Percentiles rank a stretch among this genome's conserved stretches.
phyloP scores from a whole-genome alignment of 495 filamentous ascomycete genomes.

The Penicillium tannophilum region DNA sequence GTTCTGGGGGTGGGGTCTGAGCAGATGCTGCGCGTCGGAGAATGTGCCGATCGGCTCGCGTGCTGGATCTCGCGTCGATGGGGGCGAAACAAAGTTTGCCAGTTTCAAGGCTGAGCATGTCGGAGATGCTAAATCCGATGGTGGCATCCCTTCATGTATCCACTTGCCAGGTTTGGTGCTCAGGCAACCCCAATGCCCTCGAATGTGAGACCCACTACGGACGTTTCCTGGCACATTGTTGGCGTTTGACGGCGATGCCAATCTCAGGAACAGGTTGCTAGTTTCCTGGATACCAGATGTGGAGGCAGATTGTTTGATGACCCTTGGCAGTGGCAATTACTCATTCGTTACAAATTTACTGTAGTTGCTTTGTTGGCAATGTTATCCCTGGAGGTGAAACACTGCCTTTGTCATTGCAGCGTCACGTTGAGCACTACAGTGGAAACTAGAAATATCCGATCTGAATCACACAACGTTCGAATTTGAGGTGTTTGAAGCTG shows the following conservation, averaged over 20 bases:
- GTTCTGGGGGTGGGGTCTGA: constrained; percentile 16
- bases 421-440: not conserved
- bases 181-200: constrained; percentile 4
- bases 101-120: constrained; percentile 13
- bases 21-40: constrained; percentile 15
- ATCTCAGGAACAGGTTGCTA: constrained; percentile 2
- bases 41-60: constrained; percentile 25
- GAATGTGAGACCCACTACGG: constrained; percentile 5
- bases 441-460: no score
- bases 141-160: constrained; percentile 8
- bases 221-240: constrained; percentile 7
- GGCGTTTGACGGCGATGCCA: not conserved
- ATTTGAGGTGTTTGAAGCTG: no score
- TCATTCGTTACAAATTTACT: not conserved
- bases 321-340: constrained; percentile 5
- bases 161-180: constrained; percentile 10
- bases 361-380: not conserved
- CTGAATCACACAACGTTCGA: no score
- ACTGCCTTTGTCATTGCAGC: not conserved
- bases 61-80: constrained; percentile 14
- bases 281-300: not conserved
- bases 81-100: constrained; percentile 1
- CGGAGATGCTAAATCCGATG: constrained; percentile 1
- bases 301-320: not conserved
- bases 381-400: not conserved